phyloP scores from a whole-genome alignment of 108 stramenopile genomes.

The Discostella stelligeroides region DNA sequence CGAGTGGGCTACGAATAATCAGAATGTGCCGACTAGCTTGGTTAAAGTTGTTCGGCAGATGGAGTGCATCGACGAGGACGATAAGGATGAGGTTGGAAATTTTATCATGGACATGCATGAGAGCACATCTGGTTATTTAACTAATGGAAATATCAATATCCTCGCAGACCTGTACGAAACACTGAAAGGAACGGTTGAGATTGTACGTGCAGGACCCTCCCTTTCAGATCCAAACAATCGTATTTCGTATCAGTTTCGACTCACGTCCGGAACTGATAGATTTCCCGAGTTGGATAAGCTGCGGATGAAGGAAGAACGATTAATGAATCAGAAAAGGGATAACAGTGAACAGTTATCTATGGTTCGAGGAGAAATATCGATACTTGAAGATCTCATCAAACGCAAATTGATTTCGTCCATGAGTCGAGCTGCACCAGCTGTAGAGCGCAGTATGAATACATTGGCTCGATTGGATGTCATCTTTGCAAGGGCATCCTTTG shows the following conservation, averaged over 20 bases:
- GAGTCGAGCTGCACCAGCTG: constrained; percentile 33
- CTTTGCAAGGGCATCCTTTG: constrained; percentile 79
- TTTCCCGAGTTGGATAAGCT: constrained; percentile 61
- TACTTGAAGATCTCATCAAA: constrained; percentile 51
- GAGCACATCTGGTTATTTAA: not conserved
- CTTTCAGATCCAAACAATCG: constrained; percentile 22
- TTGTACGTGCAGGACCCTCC: constrained; percentile 42
- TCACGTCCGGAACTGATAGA: constrained; percentile 41
- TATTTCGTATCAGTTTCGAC: constrained; percentile 56
- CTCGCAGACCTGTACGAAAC: constrained; percentile 18
- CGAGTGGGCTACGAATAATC: constrained; percentile 54
- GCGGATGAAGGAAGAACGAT: constrained; percentile 48
- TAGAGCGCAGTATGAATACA: constrained; percentile 49
- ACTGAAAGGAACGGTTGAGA: constrained; percentile 51
- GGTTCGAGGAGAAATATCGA: constrained; percentile 55
- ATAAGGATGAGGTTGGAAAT: constrained; percentile 12
- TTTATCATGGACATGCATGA: not conserved
- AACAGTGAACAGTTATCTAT: constrained; percentile 37
- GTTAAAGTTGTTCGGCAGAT: not conserved
- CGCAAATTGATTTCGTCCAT: constrained; percentile 46
- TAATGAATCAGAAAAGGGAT: constrained; percentile 9
- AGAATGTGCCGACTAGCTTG: constrained; percentile 2
- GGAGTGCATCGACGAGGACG: constrained; percentile 21
- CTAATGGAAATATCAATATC: not conserved
- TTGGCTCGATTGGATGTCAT: constrained; percentile 72